Percentiles rank a stretch among this genome's conserved stretches.
Conservation (phyloP, 2,329 filamentous ascomycete species). For the Colletotrichum tropicale region DNA sequence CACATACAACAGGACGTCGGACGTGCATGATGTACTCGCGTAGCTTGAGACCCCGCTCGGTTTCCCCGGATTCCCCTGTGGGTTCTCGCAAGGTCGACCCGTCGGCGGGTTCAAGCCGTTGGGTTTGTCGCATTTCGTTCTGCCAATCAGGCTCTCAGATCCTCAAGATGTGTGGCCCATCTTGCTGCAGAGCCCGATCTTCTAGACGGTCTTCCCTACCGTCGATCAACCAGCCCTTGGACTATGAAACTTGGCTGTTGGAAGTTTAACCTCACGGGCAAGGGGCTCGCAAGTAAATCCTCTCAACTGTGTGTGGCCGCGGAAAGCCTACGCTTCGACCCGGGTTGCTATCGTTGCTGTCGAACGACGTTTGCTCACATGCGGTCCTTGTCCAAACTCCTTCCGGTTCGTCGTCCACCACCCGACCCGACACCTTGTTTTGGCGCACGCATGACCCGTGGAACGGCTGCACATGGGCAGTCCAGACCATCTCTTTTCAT, state of each 20-base stretch:
- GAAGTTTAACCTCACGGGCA: slow-evolving; percentile 3
- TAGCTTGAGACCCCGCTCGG: background rate
- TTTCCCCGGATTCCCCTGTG: slow-evolving; percentile 4
- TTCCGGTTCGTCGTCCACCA: background rate
- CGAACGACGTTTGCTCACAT: background rate
- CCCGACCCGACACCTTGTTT: background rate
- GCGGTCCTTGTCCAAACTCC: background rate
- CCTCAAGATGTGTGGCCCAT: background rate
- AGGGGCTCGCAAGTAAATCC: background rate
- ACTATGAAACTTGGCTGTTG: slow-evolving; percentile 16
- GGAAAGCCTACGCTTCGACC: background rate
- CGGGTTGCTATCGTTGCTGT: background rate
- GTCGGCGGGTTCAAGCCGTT: background rate
- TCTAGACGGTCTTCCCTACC: slow-evolving; percentile 2
- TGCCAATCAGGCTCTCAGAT: background rate
- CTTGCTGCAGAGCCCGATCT: slow-evolving; percentile 2
- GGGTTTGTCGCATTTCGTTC: background rate
- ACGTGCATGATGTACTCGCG: background rate
- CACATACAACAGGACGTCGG: background rate
- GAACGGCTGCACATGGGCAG: background rate
- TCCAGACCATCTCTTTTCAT: background rate
- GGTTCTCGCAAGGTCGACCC: background rate
- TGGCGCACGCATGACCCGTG: background rate
- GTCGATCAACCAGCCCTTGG: slow-evolving; percentile 1
- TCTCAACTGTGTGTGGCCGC: background rate